Percentiles rank a stretch among this genome's conserved stretches.
These are phyloP conservation scores for Gaeumannomyces tritici DNA, from an alignment of 2,329 filamentous ascomycete species.

Conservation along the genomic window DNA sequence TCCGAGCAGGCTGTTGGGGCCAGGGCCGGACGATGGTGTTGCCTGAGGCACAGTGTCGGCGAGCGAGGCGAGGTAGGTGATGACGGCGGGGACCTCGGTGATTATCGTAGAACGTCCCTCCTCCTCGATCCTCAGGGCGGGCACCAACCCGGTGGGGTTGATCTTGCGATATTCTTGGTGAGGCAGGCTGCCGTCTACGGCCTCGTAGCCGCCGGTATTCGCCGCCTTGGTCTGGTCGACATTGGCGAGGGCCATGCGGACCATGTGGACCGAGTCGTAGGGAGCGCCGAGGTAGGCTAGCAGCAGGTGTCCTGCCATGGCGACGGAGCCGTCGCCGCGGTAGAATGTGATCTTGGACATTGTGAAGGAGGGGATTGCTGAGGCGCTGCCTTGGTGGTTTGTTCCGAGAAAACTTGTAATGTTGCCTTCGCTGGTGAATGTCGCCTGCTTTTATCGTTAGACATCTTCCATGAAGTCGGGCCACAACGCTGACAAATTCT, in stretches of 20 bases:
- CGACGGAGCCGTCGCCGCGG: not conserved
- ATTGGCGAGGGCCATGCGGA: not conserved
- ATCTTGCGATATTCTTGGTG: conserved; percentile 18
- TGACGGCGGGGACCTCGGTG: conserved; percentile 22
- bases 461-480: not conserved
- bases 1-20: conserved; percentile 13
- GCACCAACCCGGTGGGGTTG: conserved; percentile 21
- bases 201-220: conserved; percentile 7
- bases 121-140: conserved; percentile 17
- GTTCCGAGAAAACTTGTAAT: too few relatives aligned
- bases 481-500: too few relatives aligned
- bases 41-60: not conserved
- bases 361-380: not conserved
- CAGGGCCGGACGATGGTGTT: not conserved
- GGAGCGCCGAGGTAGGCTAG: not conserved
- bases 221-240: not conserved
- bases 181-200: conserved; percentile 21
- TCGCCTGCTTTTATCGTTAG: not conserved
- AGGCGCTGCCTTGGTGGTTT: not conserved
- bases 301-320: not conserved
- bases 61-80: conserved; percentile 20
- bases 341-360: not conserved
- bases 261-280: not conserved
- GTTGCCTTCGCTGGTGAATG: not conserved
- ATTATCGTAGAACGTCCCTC: conserved; percentile 10